Conservation (phyloP, 768 basidiomycete species). For the Podaxis rugospora region DNA sequence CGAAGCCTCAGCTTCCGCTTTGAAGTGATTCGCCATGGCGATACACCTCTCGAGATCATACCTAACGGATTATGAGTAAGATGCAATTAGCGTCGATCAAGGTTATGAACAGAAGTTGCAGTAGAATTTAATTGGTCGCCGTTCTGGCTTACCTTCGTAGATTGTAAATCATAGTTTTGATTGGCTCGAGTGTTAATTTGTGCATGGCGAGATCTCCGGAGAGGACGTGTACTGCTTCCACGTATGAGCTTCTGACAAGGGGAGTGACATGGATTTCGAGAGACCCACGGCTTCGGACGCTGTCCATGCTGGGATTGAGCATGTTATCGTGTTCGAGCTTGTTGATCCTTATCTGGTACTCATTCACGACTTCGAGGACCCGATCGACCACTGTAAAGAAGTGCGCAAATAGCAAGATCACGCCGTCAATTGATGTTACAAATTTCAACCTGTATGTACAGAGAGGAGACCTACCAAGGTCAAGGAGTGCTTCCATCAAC, state of each 20-base stretch:
- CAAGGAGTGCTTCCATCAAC: constrained; percentile 58
- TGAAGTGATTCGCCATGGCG: constrained; percentile 20
- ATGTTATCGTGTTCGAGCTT: constrained; percentile 56
- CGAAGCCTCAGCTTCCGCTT: constrained; percentile 9
- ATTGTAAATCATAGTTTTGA: constrained; percentile 62
- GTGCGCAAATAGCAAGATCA: not conserved
- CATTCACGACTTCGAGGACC: constrained; percentile 60
- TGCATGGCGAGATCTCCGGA: constrained; percentile 69
- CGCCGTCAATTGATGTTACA: not conserved
- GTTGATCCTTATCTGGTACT: constrained; percentile 58
- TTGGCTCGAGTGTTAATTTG: constrained; percentile 66
- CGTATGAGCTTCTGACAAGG: not conserved
- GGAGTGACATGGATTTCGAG: not conserved
- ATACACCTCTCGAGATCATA: constrained; percentile 51
- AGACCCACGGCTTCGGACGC: constrained; percentile 50
- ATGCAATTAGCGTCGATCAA: not conserved
- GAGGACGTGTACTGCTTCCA: constrained; percentile 57
- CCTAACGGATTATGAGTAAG: not conserved
- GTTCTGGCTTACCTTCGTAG: constrained; percentile 35
- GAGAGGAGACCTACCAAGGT: constrained; percentile 30
- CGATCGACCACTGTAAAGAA: constrained; percentile 55
- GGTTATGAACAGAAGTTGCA: not conserved
- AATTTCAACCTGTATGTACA: not conserved
- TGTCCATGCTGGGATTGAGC: constrained; percentile 51
- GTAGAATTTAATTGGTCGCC: not conserved